A percentile compares a stretch with the other conserved stretches of the same genome.
Conservation (phyloP, 2,329 filamentous ascomycete species). For the Botrytis fragariae region DNA sequence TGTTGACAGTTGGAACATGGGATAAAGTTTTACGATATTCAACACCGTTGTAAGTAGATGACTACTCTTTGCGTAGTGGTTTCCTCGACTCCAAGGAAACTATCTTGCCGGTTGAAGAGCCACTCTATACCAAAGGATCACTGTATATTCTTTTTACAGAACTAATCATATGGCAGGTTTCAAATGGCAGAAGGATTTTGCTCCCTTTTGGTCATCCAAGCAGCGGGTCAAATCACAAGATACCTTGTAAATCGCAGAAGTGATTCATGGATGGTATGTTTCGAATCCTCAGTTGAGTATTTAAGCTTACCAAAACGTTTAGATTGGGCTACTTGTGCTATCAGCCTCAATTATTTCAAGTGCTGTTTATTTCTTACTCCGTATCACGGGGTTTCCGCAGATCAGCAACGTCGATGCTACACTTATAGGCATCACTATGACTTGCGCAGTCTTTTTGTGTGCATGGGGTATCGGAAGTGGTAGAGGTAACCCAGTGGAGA, state of each 20-base stretch:
- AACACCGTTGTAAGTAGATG: conserved; percentile 61
- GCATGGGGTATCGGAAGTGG: conserved; percentile 93
- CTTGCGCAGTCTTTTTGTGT: conserved; percentile 87
- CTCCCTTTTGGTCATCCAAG: conserved; percentile 92
- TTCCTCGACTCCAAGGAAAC: background rate
- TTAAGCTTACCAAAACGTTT: conserved; percentile 25
- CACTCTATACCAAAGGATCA: background rate
- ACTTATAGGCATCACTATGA: conserved; percentile 88
- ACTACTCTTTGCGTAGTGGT: background rate
- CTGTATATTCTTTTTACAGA: background rate
- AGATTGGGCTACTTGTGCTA: conserved; percentile 85
- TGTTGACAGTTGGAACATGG: conserved; percentile 79
- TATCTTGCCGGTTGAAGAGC: background rate
- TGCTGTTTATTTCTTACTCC: conserved; percentile 93
- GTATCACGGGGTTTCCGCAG: conserved; percentile 88
- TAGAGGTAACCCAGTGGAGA: conserved; percentile 91
- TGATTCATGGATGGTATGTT: conserved; percentile 90
- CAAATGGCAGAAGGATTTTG: conserved; percentile 96
- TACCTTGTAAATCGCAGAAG: conserved; percentile 93
- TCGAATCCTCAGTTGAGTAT: background rate
- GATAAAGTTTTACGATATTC: conserved; percentile 86
- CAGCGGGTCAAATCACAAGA: conserved; percentile 86
- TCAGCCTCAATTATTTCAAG: conserved; percentile 91
- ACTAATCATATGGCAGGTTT: conserved; percentile 48
- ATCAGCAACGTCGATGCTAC: conserved; percentile 90